Evolutionary conservation across 2,329 filamentous ascomycete species (phyloP).

Genomic region (Fusarium sp.): DNA sequence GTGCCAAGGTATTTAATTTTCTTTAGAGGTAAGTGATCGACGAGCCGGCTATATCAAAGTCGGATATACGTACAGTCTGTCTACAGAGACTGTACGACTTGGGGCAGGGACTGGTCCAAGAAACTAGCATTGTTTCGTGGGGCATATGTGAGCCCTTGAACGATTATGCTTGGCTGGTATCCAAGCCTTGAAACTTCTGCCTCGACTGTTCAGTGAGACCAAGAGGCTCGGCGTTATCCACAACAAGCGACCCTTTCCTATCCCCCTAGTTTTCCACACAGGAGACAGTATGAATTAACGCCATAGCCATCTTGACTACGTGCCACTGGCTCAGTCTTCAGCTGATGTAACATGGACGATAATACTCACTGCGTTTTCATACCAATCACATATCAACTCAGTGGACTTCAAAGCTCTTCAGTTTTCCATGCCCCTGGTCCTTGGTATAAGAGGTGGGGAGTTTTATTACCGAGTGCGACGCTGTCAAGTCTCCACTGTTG

Average conservation of each 20-base stretch:
- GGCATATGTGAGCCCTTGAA: background rate
- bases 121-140: background rate
- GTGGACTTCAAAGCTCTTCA: background rate
- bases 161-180: background rate
- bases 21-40: background rate
- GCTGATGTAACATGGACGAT: conserved; percentile 14
- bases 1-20: conserved; percentile 9
- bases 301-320: background rate
- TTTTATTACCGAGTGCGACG: background rate
- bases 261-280: background rate
- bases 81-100: background rate
- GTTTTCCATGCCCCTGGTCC: background rate
- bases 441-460: background rate
- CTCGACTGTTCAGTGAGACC: background rate
- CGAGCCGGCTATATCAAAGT: background rate
- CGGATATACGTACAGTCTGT: background rate
- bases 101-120: background rate
- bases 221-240: conserved; percentile 3
- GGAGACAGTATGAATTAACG: background rate
- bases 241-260: background rate
- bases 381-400: background rate
- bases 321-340: conserved; percentile 12
- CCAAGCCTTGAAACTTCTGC: background rate
- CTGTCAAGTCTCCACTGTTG: background rate
- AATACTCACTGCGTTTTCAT: background rate